Evolutionary conservation across 2,329 filamentous ascomycete genomes (phyloP).

Genomic region (Neopestalotiopsis sp.): DNA sequence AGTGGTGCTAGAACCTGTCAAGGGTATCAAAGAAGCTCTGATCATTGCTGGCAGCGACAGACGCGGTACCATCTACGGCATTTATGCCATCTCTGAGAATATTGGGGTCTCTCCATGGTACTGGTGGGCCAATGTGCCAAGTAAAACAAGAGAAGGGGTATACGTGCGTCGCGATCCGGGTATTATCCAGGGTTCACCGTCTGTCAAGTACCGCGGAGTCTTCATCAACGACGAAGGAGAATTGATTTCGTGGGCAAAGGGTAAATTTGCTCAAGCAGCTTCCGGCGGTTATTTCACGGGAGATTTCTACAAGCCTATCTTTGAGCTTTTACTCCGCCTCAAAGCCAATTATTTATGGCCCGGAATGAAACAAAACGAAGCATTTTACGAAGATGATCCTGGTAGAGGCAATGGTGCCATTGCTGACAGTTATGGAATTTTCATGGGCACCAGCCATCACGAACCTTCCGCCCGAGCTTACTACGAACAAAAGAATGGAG

Average conservation of each 20-base stretch:
- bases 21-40: slow-evolving; percentile 42
- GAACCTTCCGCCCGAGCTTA: slow-evolving; percentile 68
- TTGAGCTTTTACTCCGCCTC: slow-evolving; percentile 70
- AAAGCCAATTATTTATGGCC: slow-evolving; percentile 77
- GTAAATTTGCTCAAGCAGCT: slow-evolving; percentile 41
- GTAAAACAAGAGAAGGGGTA: slow-evolving; percentile 49
- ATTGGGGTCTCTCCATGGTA: slow-evolving; percentile 67
- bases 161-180: slow-evolving; percentile 47
- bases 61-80: slow-evolving; percentile 61
- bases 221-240: slow-evolving; percentile 67
- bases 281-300: slow-evolving; percentile 8
- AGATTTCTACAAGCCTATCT: slow-evolving; percentile 69
- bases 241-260: slow-evolving; percentile 58
- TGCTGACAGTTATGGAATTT: slow-evolving; percentile 71
- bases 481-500: slow-evolving; percentile 34
- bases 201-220: slow-evolving; percentile 63
- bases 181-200: slow-evolving; percentile 54
- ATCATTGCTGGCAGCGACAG: slow-evolving; percentile 63
- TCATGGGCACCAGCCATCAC: slow-evolving; percentile 72
- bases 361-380: slow-evolving; percentile 64
- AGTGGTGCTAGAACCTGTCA: slow-evolving; percentile 4
- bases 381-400: slow-evolving; percentile 72
- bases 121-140: slow-evolving; percentile 61
- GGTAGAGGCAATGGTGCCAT: slow-evolving; percentile 60
- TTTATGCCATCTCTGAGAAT: slow-evolving; percentile 64